phyloP scores from a whole-genome alignment of 306 rosid species.

The Senna siamea region DNA sequence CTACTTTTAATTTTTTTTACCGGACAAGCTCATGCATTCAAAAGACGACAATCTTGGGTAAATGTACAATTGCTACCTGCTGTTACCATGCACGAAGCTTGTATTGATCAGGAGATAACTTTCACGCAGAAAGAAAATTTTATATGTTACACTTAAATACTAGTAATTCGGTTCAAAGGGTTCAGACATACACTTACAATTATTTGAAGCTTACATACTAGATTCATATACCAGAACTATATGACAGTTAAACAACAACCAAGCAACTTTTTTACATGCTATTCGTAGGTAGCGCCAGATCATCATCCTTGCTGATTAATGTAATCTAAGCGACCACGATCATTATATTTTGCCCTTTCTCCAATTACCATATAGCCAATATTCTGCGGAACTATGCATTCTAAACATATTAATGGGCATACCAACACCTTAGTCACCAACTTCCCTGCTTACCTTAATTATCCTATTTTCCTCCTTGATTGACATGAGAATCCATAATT shows the following conservation, averaged over 20 bases:
- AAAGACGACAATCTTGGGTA: too few species aligned
- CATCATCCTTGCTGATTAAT: conserved; percentile 26
- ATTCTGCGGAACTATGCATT: conserved; percentile 16
- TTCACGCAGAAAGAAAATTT: background rate
- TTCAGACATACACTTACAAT: conserved; percentile 24
- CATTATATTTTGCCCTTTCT: conserved; percentile 6
- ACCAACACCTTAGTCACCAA: conserved; percentile 11
- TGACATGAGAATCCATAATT: conserved; percentile 26
- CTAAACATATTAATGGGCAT: conserved; percentile 30
- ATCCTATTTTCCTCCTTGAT: conserved; percentile 23
- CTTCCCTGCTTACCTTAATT: conserved; percentile 19
- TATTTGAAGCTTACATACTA: conserved; percentile 10
- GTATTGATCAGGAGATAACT: too few species aligned
- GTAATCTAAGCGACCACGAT: conserved; percentile 23
- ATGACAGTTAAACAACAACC: conserved; percentile 19
- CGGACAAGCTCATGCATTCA: too few species aligned
- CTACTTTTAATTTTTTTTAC: too few species aligned
- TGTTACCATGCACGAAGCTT: too few species aligned
- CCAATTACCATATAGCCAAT: conserved; percentile 26
- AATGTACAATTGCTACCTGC: too few species aligned
- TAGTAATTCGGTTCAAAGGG: conserved; percentile 10
- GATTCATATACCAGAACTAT: conserved; percentile 3
- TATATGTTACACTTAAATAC: conserved; percentile 16
- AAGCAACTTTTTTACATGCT: conserved; percentile 41
- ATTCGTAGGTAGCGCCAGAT: conserved; percentile 26